Evolutionary conservation across 2,329 filamentous ascomycete species (phyloP).

Genomic region (Aspergillus texensis): DNA sequence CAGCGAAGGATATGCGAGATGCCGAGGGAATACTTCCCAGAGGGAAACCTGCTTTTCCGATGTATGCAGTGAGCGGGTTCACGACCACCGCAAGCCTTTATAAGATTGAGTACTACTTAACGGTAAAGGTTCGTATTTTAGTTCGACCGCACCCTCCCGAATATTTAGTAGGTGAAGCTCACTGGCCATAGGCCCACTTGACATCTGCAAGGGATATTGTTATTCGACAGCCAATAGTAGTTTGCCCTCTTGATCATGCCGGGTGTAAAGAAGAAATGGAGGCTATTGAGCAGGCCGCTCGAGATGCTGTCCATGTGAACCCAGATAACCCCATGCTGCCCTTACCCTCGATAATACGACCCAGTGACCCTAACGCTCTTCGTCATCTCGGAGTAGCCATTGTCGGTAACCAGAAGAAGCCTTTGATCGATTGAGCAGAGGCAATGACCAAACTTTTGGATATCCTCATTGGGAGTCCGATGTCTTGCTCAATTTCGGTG

Average conservation of each 20-base stretch:
- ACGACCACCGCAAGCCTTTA: constrained; percentile 93
- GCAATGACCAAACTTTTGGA: not conserved
- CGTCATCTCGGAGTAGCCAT: constrained; percentile 63
- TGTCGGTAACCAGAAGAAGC: constrained; percentile 64
- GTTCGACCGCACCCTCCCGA: not conserved
- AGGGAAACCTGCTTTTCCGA: constrained; percentile 83
- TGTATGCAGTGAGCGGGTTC: constrained; percentile 86
- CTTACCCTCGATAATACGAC: constrained; percentile 76
- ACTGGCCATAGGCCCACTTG: constrained; percentile 71
- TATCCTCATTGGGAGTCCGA: constrained; percentile 13
- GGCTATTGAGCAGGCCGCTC: constrained; percentile 92
- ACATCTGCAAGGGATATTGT: constrained; percentile 85
- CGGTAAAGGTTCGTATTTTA: constrained; percentile 73
- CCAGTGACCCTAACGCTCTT: constrained; percentile 69
- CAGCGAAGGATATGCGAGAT: constrained; percentile 84
- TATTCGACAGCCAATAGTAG: constrained; percentile 88
- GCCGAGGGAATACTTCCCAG: constrained; percentile 83
- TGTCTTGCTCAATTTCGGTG: constrained; percentile 15
- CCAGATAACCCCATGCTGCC: constrained; percentile 93
- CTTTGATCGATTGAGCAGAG: constrained; percentile 63
- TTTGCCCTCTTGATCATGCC: constrained; percentile 92
- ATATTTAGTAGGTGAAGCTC: not conserved
- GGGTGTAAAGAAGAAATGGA: constrained; percentile 99
- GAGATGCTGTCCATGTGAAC: constrained; percentile 85
- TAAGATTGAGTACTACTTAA: constrained; percentile 97